These are phyloP conservation scores for Pseudoneurospora amorphoporcata DNA, from an alignment of 495 filamentous ascomycete species.

Conservation along the genomic window DNA sequence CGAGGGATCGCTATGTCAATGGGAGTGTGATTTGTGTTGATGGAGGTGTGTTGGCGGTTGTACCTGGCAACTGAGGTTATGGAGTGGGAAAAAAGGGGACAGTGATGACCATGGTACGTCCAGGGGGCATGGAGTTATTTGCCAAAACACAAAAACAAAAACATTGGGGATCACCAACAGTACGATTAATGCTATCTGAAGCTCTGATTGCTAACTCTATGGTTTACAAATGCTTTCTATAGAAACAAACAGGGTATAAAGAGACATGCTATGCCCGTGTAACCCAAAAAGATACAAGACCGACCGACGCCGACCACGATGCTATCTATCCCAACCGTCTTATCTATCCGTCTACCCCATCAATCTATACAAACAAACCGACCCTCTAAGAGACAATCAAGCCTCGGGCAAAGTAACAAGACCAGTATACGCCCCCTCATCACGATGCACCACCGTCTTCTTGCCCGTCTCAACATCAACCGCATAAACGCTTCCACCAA, in stretches of 20 bases:
- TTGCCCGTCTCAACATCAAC: conserved; percentile 27
- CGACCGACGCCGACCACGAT: background rate
- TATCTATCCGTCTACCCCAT: background rate
- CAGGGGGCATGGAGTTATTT: background rate
- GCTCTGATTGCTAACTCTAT: background rate
- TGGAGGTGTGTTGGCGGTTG: conserved; percentile 39
- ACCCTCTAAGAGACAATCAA: background rate
- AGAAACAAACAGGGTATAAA: background rate
- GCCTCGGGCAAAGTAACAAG: background rate
- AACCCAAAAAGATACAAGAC: background rate
- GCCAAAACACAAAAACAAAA: background rate
- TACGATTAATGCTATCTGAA: background rate
- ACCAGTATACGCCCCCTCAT: conserved; percentile 5
- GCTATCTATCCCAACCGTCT: background rate
- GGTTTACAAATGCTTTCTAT: background rate
- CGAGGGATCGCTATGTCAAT: conserved; percentile 51
- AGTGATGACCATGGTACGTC: background rate
- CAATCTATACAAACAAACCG: background rate
- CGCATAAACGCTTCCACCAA: conserved; percentile 35
- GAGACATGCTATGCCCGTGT: background rate
- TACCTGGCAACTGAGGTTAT: conserved; percentile 17
- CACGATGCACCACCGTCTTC: conserved; percentile 13
- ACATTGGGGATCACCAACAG: background rate
- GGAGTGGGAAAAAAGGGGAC: background rate
- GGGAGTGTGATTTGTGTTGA: conserved; percentile 52